These are phyloP conservation scores for Perkinsus marinus DNA, from an alignment of 169 alveolate species.

Conservation along the genomic window DNA sequence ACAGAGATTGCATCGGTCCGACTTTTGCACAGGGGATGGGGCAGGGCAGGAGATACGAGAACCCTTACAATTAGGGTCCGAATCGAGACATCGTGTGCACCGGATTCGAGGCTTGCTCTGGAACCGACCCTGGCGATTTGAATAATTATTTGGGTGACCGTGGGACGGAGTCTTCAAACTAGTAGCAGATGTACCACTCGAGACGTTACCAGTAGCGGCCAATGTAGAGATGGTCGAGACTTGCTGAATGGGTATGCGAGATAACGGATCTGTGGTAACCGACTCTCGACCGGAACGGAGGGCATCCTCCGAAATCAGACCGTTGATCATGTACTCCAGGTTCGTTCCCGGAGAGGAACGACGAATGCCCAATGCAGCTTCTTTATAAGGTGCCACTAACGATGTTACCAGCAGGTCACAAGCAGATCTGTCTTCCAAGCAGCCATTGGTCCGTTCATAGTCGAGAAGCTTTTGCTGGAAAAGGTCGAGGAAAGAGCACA, in stretches of 20 bases:
- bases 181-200: too few relatives aligned
- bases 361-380: not conserved
- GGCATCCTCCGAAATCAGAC: not conserved
- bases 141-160: too few relatives aligned
- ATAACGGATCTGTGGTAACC: not conserved
- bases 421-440: not conserved
- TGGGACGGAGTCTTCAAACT: too few relatives aligned
- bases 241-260: not conserved
- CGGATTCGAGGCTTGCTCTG: not conserved
- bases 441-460: not conserved
- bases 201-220: too few relatives aligned
- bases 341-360: not conserved
- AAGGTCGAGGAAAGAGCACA: not conserved
- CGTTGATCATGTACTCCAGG: not conserved
- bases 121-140: too few relatives aligned
- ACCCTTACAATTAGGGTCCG: not conserved
- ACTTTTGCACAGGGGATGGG: not conserved
- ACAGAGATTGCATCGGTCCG: not conserved
- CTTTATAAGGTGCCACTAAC: not conserved
- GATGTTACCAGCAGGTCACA: not conserved
- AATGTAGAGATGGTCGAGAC: too few relatives aligned
- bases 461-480: not conserved
- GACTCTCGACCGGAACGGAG: not conserved
- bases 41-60: not conserved
- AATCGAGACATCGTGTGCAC: not conserved